Conservation (phyloP, 225 moss, liverwort and hornwort species). For the Polytrichum commune region DNA sequence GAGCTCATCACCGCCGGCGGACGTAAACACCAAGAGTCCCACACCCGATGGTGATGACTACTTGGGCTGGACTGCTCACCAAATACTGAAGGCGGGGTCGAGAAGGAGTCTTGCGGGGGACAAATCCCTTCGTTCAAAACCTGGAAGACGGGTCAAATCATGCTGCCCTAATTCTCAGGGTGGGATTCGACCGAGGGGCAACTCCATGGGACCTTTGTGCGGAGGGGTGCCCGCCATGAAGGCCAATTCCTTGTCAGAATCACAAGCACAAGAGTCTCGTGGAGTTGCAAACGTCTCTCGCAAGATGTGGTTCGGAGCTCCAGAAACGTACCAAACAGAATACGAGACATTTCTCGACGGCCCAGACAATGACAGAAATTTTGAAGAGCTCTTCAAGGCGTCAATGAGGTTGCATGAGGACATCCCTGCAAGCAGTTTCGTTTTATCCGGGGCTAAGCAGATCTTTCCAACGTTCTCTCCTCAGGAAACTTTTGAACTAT, state of each 20-base stretch:
- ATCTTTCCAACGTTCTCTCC: background rate
- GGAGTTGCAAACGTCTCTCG: background rate
- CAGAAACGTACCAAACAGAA: conserved; percentile 18
- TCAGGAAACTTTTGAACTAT: background rate
- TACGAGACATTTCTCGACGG: conserved; percentile 23
- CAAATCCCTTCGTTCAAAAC: conserved; percentile 9
- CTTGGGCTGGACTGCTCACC: conserved; percentile 7
- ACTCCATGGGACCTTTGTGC: background rate
- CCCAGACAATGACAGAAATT: background rate
- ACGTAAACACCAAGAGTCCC: background rate
- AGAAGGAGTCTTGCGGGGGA: conserved; percentile 19
- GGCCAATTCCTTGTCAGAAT: background rate
- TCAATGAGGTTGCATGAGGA: conserved; percentile 1
- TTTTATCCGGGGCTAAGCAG: background rate
- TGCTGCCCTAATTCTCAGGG: background rate
- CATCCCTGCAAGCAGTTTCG: too few species aligned
- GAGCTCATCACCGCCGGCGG: background rate
- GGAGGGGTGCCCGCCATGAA: too few species aligned
- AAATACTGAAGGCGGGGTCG: conserved; percentile 25
- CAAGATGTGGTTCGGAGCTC: conserved; percentile 1
- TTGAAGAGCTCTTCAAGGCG: conserved; percentile 1
- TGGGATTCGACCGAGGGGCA: background rate
- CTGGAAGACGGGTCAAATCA: conserved; percentile 5
- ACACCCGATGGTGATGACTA: conserved; percentile 7
- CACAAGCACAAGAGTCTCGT: background rate